Conservation (phyloP, 106 monocot genomes). For the Amphibolis antarctica region DNA sequence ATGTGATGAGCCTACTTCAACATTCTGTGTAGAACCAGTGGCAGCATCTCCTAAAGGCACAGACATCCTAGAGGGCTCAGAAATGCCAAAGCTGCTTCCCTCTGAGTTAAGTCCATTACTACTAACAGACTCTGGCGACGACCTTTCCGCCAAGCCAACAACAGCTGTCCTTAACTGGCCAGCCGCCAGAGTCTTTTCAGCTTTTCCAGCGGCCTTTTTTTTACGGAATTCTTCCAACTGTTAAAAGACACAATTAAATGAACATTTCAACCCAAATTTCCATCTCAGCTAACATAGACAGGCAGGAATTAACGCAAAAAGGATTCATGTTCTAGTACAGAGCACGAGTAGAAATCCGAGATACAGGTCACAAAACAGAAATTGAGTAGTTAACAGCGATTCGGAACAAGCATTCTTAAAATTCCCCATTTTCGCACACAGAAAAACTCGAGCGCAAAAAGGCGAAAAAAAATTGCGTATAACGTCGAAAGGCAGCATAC, state of each 20-base stretch:
- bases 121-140: slow-evolving; percentile 15
- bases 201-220: slow-evolving; percentile 48
- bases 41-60: slow-evolving; percentile 8
- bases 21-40: slow-evolving; percentile 10
- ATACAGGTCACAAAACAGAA: neutral
- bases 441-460: neutral
- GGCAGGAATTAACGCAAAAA: neutral
- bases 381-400: neutral
- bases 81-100: neutral
- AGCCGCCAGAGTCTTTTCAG: slow-evolving; percentile 37
- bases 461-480: neutral
- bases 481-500: slow-evolving; percentile 7
- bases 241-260: slow-evolving; percentile 2
- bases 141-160: slow-evolving; percentile 20
- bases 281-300: neutral
- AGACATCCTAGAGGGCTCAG: neutral
- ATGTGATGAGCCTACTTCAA: slow-evolving; percentile 18
- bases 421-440: neutral
- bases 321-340: neutral
- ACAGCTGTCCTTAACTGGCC: slow-evolving; percentile 32
- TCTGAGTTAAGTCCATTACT: slow-evolving; percentile 11
- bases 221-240: slow-evolving; percentile 85
- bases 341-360: neutral
- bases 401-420: neutral
- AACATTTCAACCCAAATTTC: neutral